Base-by-base conservation (phyloP, 2,329 filamentous ascomycete genomes). In the Samsoniella hepiali region DNA sequence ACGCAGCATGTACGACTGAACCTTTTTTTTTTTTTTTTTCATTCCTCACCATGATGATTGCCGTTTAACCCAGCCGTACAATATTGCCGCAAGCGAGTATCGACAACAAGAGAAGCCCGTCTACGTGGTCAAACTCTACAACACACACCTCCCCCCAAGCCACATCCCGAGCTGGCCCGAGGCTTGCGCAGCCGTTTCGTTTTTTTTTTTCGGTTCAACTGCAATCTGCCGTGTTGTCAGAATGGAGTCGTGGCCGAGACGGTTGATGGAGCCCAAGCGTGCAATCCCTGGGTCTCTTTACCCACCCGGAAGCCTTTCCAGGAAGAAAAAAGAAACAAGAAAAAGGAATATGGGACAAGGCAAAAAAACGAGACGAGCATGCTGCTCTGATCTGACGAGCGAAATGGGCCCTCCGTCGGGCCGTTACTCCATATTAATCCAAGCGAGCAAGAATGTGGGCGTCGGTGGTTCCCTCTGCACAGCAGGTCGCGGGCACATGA, bases 401-500 rank as follows among this genome's bases (percentile, higher is more conserved):
- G n/a, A 15, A 22, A 51, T 27, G 27, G 13, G 55, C 42, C 57
- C 45, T 59, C 47, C 45, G 42, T 27, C 51, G 27, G 42, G 15
- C 22, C 22, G 22, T 22, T 53, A 44, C 36, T 53, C 58, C 47
- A 60, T 60, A 51, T 42, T 58, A 34, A 57, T 34, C 34, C 29
- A 45, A 54, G 22, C 47, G 34, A 49, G 40, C 11, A 17, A 50
- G 27, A 61, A 44, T 40, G 57, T 50, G 47, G 58, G 47, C 34
- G 29, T 29, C 7, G 15, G 17, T n/a, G 58, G 47, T 53, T 51
- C 36, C 7, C 31, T 32, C 22, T 51, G 36, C 58, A 60, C 38
- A 61, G 58, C 17, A 54, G 11, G 27, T 29, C 29, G 38, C 36
- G 29, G 29, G 22, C 58, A 45, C 49, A 61, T 61, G 58, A 61